Conservation (phyloP, 2,329 filamentous ascomycete genomes). For the Herpotrichia juniperi region DNA sequence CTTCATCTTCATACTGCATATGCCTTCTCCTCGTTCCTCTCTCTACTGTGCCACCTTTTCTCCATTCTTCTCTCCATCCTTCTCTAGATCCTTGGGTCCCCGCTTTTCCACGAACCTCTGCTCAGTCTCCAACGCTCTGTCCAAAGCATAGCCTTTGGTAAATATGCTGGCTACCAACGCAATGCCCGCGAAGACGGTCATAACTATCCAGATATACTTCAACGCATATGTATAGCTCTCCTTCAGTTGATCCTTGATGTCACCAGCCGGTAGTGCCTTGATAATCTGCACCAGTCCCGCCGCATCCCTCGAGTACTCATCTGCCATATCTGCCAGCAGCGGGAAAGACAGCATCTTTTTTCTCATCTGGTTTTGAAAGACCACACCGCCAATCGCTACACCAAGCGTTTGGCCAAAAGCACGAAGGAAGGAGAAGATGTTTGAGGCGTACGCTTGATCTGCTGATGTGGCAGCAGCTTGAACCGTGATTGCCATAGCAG, state of each 20-base stretch:
- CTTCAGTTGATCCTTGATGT: slow-evolving; percentile 50
- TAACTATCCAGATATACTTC: slow-evolving; percentile 62
- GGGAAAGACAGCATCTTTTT: slow-evolving; percentile 57
- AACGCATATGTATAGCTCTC: slow-evolving; percentile 61
- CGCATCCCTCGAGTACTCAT: slow-evolving; percentile 62
- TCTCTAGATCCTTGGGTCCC: slow-evolving; percentile 31
- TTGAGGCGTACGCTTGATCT: slow-evolving; percentile 66
- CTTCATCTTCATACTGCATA: slow-evolving; percentile 3
- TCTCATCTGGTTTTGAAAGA: slow-evolving; percentile 71
- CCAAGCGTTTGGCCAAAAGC: slow-evolving; percentile 70
- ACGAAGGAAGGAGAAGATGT: slow-evolving; percentile 71
- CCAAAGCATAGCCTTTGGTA: slow-evolving; percentile 56
- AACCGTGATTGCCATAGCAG: slow-evolving; percentile 66
- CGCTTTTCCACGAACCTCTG: slow-evolving; percentile 54
- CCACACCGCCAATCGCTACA: slow-evolving; percentile 69
- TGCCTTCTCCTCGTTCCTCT: background rate
- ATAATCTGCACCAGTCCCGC: slow-evolving; percentile 65
- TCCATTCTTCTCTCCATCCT: slow-evolving; percentile 8
- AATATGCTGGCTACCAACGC: slow-evolving; percentile 59
- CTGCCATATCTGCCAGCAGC: slow-evolving; percentile 55
- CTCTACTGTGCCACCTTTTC: background rate
- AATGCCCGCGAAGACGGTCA: slow-evolving; percentile 59
- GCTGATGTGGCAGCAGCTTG: slow-evolving; percentile 65
- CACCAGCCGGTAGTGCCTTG: slow-evolving; percentile 56
- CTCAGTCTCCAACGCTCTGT: slow-evolving; percentile 54